Evolutionary conservation across 176 grass and related monocot genomes (phyloP), one percentile per base, ranked within the genome.

Genomic region (Carex pumila): DNA sequence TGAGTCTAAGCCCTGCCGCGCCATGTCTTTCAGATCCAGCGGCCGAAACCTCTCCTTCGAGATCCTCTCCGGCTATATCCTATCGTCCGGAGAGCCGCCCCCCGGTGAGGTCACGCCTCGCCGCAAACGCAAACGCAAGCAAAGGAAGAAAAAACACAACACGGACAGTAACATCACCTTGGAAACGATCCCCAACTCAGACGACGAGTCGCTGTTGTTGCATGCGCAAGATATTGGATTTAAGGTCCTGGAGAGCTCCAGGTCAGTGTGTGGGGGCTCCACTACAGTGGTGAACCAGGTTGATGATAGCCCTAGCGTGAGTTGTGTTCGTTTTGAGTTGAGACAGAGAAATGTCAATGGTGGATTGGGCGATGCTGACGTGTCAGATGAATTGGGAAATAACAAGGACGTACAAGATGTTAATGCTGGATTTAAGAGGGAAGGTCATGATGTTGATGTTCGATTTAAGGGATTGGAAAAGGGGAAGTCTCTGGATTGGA

Each of bases 401-500:
- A 63, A 60, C 79, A 41, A 91, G 91, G 85, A 94, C 65, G 81
- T 90, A 86, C 53, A 90, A 83, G 43, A 97, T 77, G 71, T 91
- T 82, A 84, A 81, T 80, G 50, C 53, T 79, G 54, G 90, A 94
- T 69, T 88, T 77, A 52, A 49, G 76, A 17, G 87, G 80, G 7
- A 89, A 84, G 15, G 62, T 81, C 5, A 90, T 43, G 0, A 81
- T 55, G 7, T 85, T 68, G 89, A 93, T 84, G 85, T 61, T 6
- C 73, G 49, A 22, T 73, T 86, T 73, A 87, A 84, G 85, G 93
- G 91, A 64, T 92, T 99, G 83, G 88, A 85, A 57, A 99, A 93
- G 69, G 96, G 92, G 34, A 80, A 85, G 31, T 99, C 96, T 17
- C 66, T 95, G 57, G 93, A 99, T 85, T 95, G 96, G 96, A 91